These are phyloP conservation scores for Starmerella roubikii DNA, from an alignment of 805 yeast genomes.

Conservation along the genomic window DNA sequence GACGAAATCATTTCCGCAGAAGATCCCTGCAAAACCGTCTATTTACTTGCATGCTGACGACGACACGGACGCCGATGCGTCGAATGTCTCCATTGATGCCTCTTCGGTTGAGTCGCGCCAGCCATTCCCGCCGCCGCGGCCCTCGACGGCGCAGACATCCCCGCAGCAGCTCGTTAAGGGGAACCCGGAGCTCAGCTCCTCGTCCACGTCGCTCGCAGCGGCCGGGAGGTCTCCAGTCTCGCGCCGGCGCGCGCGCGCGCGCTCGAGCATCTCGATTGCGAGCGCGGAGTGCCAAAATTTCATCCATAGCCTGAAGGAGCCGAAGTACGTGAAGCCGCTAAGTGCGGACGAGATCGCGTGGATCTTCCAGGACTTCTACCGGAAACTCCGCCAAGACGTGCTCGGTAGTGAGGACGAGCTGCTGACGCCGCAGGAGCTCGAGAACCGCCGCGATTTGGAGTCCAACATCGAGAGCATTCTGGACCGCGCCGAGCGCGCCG, in stretches of 20 bases:
- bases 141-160: too few species aligned
- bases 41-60: too few species aligned
- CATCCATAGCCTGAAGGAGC: slow-evolving; percentile 26
- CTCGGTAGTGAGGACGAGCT: slow-evolving; percentile 19
- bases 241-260: slow-evolving; percentile 1
- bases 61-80: too few species aligned
- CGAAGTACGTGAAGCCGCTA: slow-evolving; percentile 27
- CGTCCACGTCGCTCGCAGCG: too few species aligned
- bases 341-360: slow-evolving; percentile 28
- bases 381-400: slow-evolving; percentile 22
- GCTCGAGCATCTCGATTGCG: slow-evolving; percentile 14
- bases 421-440: slow-evolving; percentile 24
- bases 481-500: slow-evolving; percentile 28
- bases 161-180: too few species aligned
- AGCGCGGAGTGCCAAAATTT: slow-evolving; percentile 19
- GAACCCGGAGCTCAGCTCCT: too few species aligned
- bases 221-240: neutral
- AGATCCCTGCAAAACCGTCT: too few species aligned
- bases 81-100: too few species aligned
- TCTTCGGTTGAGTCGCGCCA: too few species aligned
- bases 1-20: too few species aligned
- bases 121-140: too few species aligned
- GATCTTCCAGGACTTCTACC: slow-evolving; percentile 31
- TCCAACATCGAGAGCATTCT: slow-evolving; percentile 20
- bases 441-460: slow-evolving; percentile 23